phyloP scores from a whole-genome alignment of 1,284 basidiomycete genomes.

The Ceratobasidium theobromae region DNA sequence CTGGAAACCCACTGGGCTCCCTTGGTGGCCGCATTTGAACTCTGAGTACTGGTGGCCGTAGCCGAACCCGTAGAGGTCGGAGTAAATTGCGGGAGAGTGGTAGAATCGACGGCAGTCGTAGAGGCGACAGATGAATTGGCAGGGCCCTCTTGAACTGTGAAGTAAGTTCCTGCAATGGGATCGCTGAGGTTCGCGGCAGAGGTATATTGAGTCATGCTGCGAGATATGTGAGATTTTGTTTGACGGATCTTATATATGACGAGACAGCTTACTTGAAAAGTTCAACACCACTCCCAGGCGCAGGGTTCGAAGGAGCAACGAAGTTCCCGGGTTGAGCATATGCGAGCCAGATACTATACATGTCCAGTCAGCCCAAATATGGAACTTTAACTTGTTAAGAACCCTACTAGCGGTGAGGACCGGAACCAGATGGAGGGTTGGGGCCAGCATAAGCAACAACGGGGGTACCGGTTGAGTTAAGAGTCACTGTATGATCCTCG shows the following conservation, averaged over 20 bases:
- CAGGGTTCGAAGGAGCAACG: slow-evolving; percentile 34
- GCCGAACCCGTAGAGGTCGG: neutral
- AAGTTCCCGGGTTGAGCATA: slow-evolving; percentile 35
- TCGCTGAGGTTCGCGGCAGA: slow-evolving; percentile 12
- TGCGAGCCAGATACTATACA: slow-evolving; percentile 31
- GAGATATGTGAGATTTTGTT: neutral
- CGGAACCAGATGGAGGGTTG: slow-evolving; percentile 35
- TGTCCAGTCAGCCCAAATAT: neutral
- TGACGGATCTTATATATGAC: neutral
- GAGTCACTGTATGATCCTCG: slow-evolving; percentile 33
- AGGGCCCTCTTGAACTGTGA: slow-evolving; percentile 32
- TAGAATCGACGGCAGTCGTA: slow-evolving; percentile 32
- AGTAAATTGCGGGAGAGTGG: slow-evolving; percentile 31
- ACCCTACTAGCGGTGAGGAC: slow-evolving; percentile 37
- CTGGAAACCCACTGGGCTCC: neutral
- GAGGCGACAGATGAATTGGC: slow-evolving; percentile 29
- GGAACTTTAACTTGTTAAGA: neutral
- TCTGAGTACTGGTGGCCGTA: neutral
- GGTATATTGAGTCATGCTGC: slow-evolving; percentile 31
- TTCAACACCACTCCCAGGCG: slow-evolving; percentile 34
- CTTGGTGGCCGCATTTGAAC: neutral
- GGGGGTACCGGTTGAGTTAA: slow-evolving; percentile 29
- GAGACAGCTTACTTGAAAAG: slow-evolving; percentile 33
- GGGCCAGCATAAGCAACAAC: slow-evolving; percentile 36
- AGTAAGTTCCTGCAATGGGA: slow-evolving; percentile 32